phyloP scores from a whole-genome alignment of 139 green algal species.

The Edaphochlamys debaryana region DNA sequence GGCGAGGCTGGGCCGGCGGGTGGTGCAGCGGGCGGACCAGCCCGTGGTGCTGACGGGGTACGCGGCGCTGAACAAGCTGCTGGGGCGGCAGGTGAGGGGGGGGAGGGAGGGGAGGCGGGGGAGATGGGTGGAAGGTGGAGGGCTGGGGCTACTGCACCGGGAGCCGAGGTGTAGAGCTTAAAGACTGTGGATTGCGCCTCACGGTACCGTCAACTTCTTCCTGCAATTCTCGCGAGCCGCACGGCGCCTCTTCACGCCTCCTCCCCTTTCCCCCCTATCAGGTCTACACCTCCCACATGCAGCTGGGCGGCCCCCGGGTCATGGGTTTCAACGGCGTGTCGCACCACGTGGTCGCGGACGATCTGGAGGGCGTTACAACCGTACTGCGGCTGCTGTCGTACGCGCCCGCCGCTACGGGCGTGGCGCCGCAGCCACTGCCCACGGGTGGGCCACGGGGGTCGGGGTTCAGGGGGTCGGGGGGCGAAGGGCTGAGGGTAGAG shows the following conservation, averaged over 20 bases:
- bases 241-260: no score
- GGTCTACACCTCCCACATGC: conserved; percentile 97
- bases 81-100: conserved; percentile 75
- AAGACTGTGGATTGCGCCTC: no score
- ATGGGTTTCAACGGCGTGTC: conserved; percentile 97
- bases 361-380: conserved; percentile 91
- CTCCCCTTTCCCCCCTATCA: conserved; percentile 23
- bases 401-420: conserved; percentile 38
- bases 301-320: conserved; percentile 93
- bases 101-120: no score
- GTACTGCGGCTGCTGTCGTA: no score
- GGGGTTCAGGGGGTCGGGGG: no score
- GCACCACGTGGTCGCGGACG: conserved; percentile 94
- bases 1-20: conserved; percentile 88
- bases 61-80: conserved; percentile 98
- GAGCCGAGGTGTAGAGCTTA: no score
- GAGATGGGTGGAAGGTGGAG: no score
- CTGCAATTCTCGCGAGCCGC: no score
- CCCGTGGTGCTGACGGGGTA: conserved; percentile 99
- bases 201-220: no score
- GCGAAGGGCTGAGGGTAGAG: background rate
- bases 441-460: no score
- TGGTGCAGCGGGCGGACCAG: conserved; percentile 92
- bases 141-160: no score
- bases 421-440: no score